phyloP scores from a whole-genome alignment of 352 stramenopile species.

The Phytophthora podocarpi region DNA sequence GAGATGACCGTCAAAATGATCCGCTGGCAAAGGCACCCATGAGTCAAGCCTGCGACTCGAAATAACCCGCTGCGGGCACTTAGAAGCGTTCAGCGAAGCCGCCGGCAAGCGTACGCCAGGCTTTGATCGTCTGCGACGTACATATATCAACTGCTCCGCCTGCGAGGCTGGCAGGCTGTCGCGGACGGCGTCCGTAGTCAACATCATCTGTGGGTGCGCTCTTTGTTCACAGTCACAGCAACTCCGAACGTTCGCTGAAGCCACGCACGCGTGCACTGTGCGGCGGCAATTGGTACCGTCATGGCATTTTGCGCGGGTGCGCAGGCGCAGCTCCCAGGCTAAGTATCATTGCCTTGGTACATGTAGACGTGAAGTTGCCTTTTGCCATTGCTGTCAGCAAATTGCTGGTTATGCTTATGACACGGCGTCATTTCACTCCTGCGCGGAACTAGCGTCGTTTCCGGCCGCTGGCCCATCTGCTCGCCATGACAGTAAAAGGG shows the following conservation, averaged over 20 bases:
- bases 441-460: constrained; percentile 8
- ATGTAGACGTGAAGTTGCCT: too few relatives aligned
- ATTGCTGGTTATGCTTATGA: constrained; percentile 10
- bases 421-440: constrained; percentile 5
- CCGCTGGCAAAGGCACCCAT: neutral
- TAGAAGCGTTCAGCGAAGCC: constrained; percentile 23
- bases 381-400: too few relatives aligned
- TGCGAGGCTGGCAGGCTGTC: constrained; percentile 1
- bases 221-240: neutral
- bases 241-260: constrained; percentile 15
- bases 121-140: constrained; percentile 3
- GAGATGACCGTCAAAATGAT: too few relatives aligned
- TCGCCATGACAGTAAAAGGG: neutral
- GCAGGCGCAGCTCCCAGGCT: too few relatives aligned
- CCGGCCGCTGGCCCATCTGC: constrained; percentile 13
- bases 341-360: too few relatives aligned
- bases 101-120: constrained; percentile 21
- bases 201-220: neutral
- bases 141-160: constrained; percentile 8
- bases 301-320: neutral
- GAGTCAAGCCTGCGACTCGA: constrained; percentile 5
- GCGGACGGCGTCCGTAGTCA: neutral
- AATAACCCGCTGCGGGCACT: neutral
- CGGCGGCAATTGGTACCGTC: neutral
- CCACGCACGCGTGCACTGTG: neutral